phyloP scores from a whole-genome alignment of 306 rosid species.

The Argentina anserina region DNA sequence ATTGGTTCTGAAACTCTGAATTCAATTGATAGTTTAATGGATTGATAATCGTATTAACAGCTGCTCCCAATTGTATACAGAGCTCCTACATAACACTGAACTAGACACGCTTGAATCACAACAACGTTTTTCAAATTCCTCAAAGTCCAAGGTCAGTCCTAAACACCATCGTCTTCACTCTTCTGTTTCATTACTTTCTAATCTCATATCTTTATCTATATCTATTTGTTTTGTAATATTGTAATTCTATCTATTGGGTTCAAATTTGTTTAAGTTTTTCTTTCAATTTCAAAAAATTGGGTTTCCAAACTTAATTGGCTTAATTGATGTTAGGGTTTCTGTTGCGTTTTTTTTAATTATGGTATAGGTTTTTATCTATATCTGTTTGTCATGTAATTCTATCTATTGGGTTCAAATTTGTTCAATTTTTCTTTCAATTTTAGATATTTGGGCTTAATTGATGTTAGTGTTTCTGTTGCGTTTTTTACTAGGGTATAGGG shows the following conservation, averaged over 20 bases:
- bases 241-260: background rate
- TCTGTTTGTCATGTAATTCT: background rate
- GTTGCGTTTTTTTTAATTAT: background rate
- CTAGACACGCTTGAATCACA: conserved; percentile 13
- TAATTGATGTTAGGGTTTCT: background rate
- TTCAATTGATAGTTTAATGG: no score
- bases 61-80: background rate
- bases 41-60: no score
- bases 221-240: no score
- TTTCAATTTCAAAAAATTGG: background rate
- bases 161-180: no score
- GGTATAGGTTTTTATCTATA: background rate
- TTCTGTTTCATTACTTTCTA: conserved; percentile 25
- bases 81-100: conserved; percentile 16
- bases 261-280: background rate
- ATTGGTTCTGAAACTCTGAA: no score
- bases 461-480: background rate
- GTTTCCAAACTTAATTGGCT: no score
- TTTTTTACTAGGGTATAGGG: background rate
- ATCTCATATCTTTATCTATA: conserved; percentile 19
- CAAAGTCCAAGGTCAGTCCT: conserved; percentile 80
- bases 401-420: background rate
- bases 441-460: background rate
- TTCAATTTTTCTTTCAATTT: background rate
- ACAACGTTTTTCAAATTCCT: conserved; percentile 29